Evolutionary conservation across 345 rosid species (phyloP).

Genomic region (Brassica napus): Da-Ae NC_063438.1:5658001-5658500

Average conservation of each 20-base stretch:
- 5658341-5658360: slow-evolving; percentile 91
- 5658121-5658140: too few relatives aligned
- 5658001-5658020: too few relatives aligned
- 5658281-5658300: slow-evolving; percentile 81
- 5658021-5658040: too few relatives aligned
- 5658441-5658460: not conserved
- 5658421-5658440: not conserved
- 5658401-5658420: not conserved
- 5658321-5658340: slow-evolving; percentile 80
- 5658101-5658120: too few relatives aligned
- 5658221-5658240: not conserved
- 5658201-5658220: not conserved
- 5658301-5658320: slow-evolving; percentile 83
- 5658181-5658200: too few relatives aligned
- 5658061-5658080: too few relatives aligned
- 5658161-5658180: not conserved
- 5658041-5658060: too few relatives aligned
- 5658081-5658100: too few relatives aligned
- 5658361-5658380: slow-evolving; percentile 71
- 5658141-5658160: too few relatives aligned
- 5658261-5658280: slow-evolving; percentile 96
- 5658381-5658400: not conserved
- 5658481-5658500: not conserved
- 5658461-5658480: not conserved
- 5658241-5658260: slow-evolving; percentile 99